Evolutionary conservation across 2,329 filamentous ascomycete genomes (phyloP).

Genomic region (Fonsecaea pedrosoi): DNA sequence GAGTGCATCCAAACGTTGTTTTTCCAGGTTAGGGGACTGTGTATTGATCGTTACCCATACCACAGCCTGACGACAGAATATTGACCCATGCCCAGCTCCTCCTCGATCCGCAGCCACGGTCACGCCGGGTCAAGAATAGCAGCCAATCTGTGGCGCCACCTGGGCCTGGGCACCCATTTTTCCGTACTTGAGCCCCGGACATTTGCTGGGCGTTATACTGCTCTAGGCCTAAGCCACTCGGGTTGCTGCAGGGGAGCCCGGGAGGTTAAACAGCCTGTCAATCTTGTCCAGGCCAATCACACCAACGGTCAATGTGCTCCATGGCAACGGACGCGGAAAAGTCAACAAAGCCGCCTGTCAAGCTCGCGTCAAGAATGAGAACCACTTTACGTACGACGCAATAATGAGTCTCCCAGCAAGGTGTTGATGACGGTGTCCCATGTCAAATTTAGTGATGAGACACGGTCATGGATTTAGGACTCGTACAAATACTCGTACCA

Average conservation of each 20-base stretch:
- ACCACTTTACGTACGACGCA: background rate
- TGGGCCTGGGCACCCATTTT: conserved; percentile 6
- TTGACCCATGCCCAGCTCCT: conserved; percentile 17
- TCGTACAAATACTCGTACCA: background rate
- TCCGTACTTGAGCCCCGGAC: conserved; percentile 15
- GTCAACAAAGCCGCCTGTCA: conserved; percentile 16
- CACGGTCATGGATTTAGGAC: background rate
- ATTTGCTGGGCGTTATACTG: background rate
- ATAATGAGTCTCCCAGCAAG: background rate
- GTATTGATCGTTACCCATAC: conserved; percentile 27
- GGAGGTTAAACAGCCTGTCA: conserved; percentile 5
- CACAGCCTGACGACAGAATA: conserved; percentile 17
- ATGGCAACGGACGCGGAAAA: conserved; percentile 23
- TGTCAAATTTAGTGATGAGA: background rate
- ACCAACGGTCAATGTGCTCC: conserved; percentile 10
- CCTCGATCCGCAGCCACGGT: conserved; percentile 20
- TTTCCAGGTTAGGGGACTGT: background rate
- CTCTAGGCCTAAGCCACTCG: conserved; percentile 14
- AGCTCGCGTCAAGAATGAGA: background rate
- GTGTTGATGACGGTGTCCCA: background rate
- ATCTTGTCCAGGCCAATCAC: conserved; percentile 18
- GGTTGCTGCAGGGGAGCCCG: conserved; percentile 28
- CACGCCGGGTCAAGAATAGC: conserved; percentile 25
- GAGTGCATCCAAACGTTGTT: conserved; percentile 4
- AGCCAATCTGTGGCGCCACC: conserved; percentile 25